Evolutionary conservation across 2,329 filamentous ascomycete genomes (phyloP).

Genomic region (Aspergillus sojae): DNA sequence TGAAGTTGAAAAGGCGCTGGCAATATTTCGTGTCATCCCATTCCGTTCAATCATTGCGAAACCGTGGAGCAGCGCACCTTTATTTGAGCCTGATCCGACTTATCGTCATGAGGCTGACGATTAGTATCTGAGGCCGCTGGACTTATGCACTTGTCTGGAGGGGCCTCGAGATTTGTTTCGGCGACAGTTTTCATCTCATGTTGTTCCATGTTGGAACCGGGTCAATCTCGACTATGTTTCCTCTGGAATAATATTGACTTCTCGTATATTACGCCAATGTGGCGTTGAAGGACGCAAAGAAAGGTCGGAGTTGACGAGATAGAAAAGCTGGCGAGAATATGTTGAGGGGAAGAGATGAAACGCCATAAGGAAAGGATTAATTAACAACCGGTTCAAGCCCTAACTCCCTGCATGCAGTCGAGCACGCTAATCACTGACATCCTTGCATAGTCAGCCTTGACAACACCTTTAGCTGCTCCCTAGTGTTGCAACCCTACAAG

Average conservation of each 20-base stretch:
- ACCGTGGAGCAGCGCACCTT: background rate
- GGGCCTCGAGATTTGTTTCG: background rate
- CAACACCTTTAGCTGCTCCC: background rate
- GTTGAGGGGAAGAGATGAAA: background rate
- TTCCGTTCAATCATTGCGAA: background rate
- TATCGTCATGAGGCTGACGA: background rate
- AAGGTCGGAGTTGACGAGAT: no score
- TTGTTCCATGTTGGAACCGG: background rate
- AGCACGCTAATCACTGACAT: background rate
- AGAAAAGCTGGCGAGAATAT: background rate
- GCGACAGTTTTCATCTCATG: background rate
- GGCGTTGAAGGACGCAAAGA: no score
- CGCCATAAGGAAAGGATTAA: background rate
- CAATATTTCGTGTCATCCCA: background rate
- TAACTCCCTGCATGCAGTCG: background rate
- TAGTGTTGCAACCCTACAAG: background rate
- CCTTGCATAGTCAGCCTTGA: background rate
- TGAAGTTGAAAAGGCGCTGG: conserved; percentile 8
- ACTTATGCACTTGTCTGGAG: background rate
- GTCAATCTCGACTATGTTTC: no score
- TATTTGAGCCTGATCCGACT: background rate
- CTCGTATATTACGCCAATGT: no score
- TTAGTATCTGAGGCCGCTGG: background rate
- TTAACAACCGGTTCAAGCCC: background rate
- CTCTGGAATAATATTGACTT: no score